Evolutionary conservation across 371 early-diverging fungal genomes (phyloP).

Genomic region (Mortierella sp.): DNA sequence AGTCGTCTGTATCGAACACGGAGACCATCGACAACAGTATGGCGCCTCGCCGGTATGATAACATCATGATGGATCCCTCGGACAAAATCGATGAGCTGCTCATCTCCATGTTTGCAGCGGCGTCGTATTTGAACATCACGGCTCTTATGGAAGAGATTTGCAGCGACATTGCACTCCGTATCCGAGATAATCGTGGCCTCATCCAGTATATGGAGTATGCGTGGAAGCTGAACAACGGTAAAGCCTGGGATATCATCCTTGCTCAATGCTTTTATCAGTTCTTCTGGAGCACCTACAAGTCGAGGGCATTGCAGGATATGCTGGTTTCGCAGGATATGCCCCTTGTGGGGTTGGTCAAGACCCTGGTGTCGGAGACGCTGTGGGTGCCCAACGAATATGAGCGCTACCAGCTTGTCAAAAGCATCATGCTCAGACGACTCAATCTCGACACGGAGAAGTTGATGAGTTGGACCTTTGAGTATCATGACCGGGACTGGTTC

Average conservation of each 20-base stretch:
- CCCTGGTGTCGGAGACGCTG: slow-evolving; percentile 37
- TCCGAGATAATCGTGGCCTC: slow-evolving; percentile 40
- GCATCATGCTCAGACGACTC: slow-evolving; percentile 41
- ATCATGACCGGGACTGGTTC: slow-evolving; percentile 49
- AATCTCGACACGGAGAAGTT: slow-evolving; percentile 29
- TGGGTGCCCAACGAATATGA: slow-evolving; percentile 51
- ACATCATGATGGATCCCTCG: slow-evolving; percentile 47
- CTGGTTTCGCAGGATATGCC: slow-evolving; percentile 50
- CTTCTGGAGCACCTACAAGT: slow-evolving; percentile 48
- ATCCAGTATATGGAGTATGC: slow-evolving; percentile 54
- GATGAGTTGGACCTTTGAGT: slow-evolving; percentile 38
- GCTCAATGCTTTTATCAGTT: slow-evolving; percentile 52
- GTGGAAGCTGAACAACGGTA: slow-evolving; percentile 52
- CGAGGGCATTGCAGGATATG: slow-evolving; percentile 36
- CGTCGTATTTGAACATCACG: slow-evolving; percentile 47
- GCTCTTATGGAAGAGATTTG: slow-evolving; percentile 50
- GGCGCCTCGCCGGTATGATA: slow-evolving; percentile 16
- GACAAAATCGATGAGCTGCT: slow-evolving; percentile 47
- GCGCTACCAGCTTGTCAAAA: slow-evolving; percentile 47
- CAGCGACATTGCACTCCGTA: slow-evolving; percentile 43
- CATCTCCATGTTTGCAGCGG: slow-evolving; percentile 51
- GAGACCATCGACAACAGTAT: neutral
- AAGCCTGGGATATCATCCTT: slow-evolving; percentile 47
- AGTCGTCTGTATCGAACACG: no score
- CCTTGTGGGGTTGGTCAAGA: slow-evolving; percentile 40